Conservation (phyloP, 345 rosid species). For the Moricandia arvensis region DNA sequence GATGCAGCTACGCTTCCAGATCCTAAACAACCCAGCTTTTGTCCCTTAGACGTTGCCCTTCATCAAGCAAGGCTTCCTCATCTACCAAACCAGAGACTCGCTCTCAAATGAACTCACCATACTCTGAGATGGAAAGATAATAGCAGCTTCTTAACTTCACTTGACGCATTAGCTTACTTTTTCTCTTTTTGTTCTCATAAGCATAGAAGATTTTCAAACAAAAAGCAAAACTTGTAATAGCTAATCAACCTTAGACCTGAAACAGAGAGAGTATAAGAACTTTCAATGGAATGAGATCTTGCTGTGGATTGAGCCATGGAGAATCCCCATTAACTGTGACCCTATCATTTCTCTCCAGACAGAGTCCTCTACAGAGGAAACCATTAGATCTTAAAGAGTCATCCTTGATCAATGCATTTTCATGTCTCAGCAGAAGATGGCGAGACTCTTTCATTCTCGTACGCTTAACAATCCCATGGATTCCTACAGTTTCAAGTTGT, state of each 20-base stretch:
- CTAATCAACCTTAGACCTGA: no score
- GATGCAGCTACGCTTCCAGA: slow-evolving; percentile 44
- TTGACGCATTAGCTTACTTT: background rate
- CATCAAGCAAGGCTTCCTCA: slow-evolving; percentile 51
- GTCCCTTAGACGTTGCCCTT: slow-evolving; percentile 36
- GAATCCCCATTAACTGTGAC: no score
- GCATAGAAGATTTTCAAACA: background rate
- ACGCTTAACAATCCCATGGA: slow-evolving; percentile 65
- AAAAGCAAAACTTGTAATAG: background rate
- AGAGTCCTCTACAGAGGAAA: slow-evolving; percentile 54
- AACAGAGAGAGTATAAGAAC: no score
- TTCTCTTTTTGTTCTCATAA: no score
- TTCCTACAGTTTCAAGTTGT: slow-evolving; percentile 56
- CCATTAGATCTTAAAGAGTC: slow-evolving; percentile 56
- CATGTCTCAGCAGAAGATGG: slow-evolving; percentile 76
- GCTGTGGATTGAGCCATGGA: slow-evolving; percentile 70
- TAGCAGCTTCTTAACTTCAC: background rate
- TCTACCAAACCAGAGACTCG: slow-evolving; percentile 48
- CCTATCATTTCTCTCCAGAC: slow-evolving; percentile 23
- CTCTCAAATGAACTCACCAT: slow-evolving; percentile 46
- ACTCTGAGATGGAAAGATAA: slow-evolving; percentile 53
- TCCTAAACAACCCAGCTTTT: slow-evolving; percentile 54
- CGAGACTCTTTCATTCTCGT: slow-evolving; percentile 68
- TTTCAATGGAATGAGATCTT: slow-evolving; percentile 46
- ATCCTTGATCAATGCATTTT: slow-evolving; percentile 71